Evolutionary conservation across 1,284 basidiomycete genomes (phyloP), one percentile per base, ranked within the genome.

Genomic region (Peniophora sp.): DNA sequence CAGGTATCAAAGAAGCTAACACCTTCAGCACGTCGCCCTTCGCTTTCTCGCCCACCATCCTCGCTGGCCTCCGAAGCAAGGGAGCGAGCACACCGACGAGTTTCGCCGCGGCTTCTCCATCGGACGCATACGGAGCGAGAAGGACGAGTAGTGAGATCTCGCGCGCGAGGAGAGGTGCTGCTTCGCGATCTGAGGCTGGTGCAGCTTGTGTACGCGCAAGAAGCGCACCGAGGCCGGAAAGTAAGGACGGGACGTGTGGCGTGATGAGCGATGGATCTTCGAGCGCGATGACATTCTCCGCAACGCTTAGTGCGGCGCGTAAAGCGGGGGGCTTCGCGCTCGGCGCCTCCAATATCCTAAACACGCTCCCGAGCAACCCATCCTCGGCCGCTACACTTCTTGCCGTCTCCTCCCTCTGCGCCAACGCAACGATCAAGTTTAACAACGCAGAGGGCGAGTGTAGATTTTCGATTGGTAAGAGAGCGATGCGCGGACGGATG

Each of bases 371-470:
- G 14, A 99, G 67, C 2, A 89, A 75, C 0, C 71, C 58, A 61
- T 98, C 89, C 61, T 84, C 88, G 17, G 79, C 69, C 45, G 86
- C 82, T 19, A 98, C 74, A 61, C 81, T 82, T 3, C 62, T 62
- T 10, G 81, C 74, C 52, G 85, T 79, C 10, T 84, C 75, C 1
- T 70, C 69, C 23, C 78, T 74, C 9, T 72, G 64, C 0, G 90
- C 82, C 86, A 96, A 97, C 2, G 80, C 73, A 53, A 85, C 78
- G 65, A 98, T 89, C 1, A 99, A 74, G 34, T 97, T 92, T 39
- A 99, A 73, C 24, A 97, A 73, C 0, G 92, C 86, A 0, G 94
- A 96, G 0, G 95, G 93, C 0, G 91, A 80, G 67, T 99, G 96
- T 0, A 89, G 92, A 61, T 95, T 97, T 67, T 99, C 96, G 46